Conservation (phyloP, 176 grass and related monocot genomes). For the Oryza punctata region DNA sequence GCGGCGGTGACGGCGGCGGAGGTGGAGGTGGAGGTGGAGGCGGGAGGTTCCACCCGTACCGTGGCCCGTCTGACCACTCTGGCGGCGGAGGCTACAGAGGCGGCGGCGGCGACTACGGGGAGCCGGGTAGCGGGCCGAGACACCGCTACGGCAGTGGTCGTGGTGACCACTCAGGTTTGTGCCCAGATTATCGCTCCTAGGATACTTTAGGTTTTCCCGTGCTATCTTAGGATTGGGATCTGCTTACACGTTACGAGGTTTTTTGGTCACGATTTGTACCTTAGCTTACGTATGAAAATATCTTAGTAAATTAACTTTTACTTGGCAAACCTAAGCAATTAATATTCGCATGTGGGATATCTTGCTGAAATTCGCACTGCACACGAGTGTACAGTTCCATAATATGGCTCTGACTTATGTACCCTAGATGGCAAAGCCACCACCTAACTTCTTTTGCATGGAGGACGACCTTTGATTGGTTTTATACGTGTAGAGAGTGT, state of each 20-base stretch:
- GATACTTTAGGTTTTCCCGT: constrained; percentile 14
- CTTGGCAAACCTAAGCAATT: not conserved
- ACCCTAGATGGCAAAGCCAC: not conserved
- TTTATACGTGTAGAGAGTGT: not conserved
- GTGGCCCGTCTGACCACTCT: constrained; percentile 40
- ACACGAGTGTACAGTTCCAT: not conserved
- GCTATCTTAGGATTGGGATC: not conserved
- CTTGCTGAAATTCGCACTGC: not conserved
- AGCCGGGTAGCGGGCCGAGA: constrained; percentile 34
- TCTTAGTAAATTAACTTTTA: not conserved
- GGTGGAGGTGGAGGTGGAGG: constrained; percentile 41
- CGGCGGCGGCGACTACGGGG: constrained; percentile 37
- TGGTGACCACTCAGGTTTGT: constrained; percentile 51
- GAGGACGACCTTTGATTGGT: not conserved
- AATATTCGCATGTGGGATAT: not conserved
- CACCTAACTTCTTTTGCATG: not conserved
- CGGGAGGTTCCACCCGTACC: constrained; percentile 71
- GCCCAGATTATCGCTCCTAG: not conserved
- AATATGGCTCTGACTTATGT: not conserved
- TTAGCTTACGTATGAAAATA: not conserved
- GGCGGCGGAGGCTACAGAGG: constrained; percentile 43
- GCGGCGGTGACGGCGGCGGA: constrained; percentile 26
- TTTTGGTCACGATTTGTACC: constrained; percentile 15
- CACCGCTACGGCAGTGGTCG: constrained; percentile 41
- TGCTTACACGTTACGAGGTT: not conserved